A percentile compares a stretch with the other conserved stretches of the same genome.
Conservation (phyloP, 306 rosid genomes). For the Elaeagnus macrophylla region DNA sequence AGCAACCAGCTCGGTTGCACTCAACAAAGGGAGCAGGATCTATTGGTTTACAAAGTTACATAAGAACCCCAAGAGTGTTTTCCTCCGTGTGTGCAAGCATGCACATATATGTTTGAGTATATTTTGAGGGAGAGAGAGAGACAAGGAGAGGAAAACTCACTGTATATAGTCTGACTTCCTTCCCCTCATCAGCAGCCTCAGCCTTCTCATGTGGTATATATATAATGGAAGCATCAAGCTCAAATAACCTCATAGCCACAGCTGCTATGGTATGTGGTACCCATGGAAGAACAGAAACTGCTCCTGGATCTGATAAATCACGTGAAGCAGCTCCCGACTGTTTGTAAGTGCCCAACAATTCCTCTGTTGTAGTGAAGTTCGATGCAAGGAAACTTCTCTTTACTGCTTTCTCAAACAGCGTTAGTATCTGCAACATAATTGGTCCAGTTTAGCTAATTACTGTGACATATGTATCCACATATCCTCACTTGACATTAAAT, state of each 20-base stretch:
- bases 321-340: slow-evolving; percentile 24
- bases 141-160: slow-evolving; percentile 35
- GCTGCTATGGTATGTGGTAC: slow-evolving; percentile 83
- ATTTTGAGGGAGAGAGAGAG: background rate
- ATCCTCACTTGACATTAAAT: too few species aligned
- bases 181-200: slow-evolving; percentile 37
- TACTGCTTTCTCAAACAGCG: slow-evolving; percentile 57
- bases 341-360: slow-evolving; percentile 48
- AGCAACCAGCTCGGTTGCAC: too few species aligned
- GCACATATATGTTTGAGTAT: too few species aligned
- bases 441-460: slow-evolving; percentile 15
- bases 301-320: slow-evolving; percentile 36
- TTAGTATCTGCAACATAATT: slow-evolving; percentile 48
- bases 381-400: slow-evolving; percentile 65
- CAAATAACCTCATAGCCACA: slow-evolving; percentile 71
- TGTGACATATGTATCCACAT: background rate
- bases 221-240: slow-evolving; percentile 65
- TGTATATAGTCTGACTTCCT: slow-evolving; percentile 33
- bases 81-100: too few species aligned
- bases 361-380: slow-evolving; percentile 56
- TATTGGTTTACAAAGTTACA: too few species aligned
- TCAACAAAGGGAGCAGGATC: too few species aligned
- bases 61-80: too few species aligned
- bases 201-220: slow-evolving; percentile 43
- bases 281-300: slow-evolving; percentile 77